Base-by-base conservation (phyloP, 2,329 filamentous ascomycete species). In the Claviceps spartinae region DNA sequence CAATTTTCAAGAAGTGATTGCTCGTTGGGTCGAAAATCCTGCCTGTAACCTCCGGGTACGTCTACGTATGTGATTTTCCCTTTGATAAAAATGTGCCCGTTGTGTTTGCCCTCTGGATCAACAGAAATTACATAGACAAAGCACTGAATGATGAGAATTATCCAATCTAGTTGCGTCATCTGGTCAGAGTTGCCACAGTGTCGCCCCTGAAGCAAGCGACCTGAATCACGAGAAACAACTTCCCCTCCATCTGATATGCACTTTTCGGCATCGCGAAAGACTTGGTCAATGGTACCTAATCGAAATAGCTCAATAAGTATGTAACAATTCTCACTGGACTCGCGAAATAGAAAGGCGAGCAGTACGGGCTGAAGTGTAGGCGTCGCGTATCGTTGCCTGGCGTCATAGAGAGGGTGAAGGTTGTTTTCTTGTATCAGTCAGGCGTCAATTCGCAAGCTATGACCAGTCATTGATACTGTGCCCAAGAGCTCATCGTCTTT, bases 391-490 rank as follows among this genome's bases (percentile, higher is more conserved):
- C 16, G 48, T 38, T 47, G 47, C 36, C 43, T 16, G 48, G 48
- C 42, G 48, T 53, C 51, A 34, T 43, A 46, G 46, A 41, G 34
- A 45, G 71, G 66, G 60, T 61, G 56, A 65, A 63, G 62, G 59
- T 57, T 59, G 48, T 45, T 56, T 55, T 57, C 54, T 60, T 57
- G 65, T 65, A 63, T 58, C 51, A 42, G 70, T 69, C 66, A 64
- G 68, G 67, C 66, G 67, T 61, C 70, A 62, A 69, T 61, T 62
- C 64, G 65, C 67, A 65, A 68, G 69, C 67, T 67, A 69, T 72
- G 68, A 72, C 65, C 63, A 64, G 63, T 54, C 57, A 51, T 53
- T 54, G 56, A 54, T 52, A 55, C 54, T 53, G 55, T 57, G 60
- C 58, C 60, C 52, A 34, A 54, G 56, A 55, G 57, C 53, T 52